Evolutionary conservation across 176 grass and related monocot species (phyloP).

Genomic region (Musa beccarii): DNA sequence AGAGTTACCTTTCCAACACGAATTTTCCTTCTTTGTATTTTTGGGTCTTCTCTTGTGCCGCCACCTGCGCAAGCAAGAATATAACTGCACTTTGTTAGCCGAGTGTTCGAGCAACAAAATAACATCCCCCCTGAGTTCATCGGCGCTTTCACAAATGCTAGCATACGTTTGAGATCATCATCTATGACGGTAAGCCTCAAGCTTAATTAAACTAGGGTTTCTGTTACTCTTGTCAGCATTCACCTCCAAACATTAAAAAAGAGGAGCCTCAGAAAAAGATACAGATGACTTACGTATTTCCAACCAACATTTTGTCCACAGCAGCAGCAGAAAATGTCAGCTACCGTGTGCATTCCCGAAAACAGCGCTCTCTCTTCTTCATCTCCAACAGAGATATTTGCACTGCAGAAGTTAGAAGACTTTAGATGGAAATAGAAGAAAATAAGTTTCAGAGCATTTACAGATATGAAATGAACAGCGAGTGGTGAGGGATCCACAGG

Average conservation of each 20-base stretch:
- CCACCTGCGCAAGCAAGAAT: neutral
- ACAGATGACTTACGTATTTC: constrained; percentile 11
- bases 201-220: no score
- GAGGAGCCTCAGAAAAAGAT: neutral
- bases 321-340: constrained; percentile 20
- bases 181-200: no score
- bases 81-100: neutral
- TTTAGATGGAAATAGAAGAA: neutral
- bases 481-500: neutral
- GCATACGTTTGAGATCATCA: no score
- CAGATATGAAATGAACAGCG: neutral
- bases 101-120: neutral
- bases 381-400: constrained; percentile 7
- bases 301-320: constrained; percentile 27
- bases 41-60: constrained; percentile 11
- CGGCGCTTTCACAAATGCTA: neutral
- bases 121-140: neutral
- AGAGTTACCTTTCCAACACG: constrained; percentile 11
- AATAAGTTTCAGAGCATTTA: neutral
- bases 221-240: neutral
- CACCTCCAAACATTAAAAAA: neutral
- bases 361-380: constrained; percentile 14
- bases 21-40: constrained; percentile 24
- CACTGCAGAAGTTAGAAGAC: neutral
- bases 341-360: constrained; percentile 16